Evolutionary conservation across 257 asterid species (phyloP).

Genomic region (Solanum lycopersicoides): DNA sequence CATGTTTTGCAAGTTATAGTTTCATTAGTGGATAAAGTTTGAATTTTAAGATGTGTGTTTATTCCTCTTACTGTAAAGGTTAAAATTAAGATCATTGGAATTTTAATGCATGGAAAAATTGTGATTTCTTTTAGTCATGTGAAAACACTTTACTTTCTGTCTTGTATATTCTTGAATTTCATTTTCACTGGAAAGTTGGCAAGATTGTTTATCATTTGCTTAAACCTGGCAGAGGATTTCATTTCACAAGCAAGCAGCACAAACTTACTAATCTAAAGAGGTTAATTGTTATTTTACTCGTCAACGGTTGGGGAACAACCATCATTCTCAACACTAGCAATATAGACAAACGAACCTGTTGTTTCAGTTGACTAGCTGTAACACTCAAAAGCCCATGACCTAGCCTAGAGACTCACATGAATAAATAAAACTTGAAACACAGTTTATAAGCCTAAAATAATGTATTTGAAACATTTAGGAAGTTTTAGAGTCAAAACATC

Average conservation of each 20-base stretch:
- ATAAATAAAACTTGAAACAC: no score
- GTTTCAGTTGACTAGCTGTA: slow-evolving; percentile 89
- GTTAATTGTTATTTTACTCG: slow-evolving; percentile 12
- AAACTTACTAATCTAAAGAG: slow-evolving; percentile 24
- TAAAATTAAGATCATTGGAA: background rate
- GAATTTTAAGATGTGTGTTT: no score
- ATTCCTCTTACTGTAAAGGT: no score
- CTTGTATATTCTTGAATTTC: background rate
- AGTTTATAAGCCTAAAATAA: no score
- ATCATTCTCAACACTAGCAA: slow-evolving; percentile 45
- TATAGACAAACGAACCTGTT: slow-evolving; percentile 62
- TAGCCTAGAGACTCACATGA: no score
- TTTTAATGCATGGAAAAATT: background rate
- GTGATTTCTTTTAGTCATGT: background rate
- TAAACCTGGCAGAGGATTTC: slow-evolving; percentile 31
- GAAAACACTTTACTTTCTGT: background rate
- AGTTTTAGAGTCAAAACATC: no score
- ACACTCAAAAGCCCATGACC: no score
- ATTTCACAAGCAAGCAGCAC: slow-evolving; percentile 11
- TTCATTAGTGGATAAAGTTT: background rate
- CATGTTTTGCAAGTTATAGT: background rate
- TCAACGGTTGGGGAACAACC: slow-evolving; percentile 45
- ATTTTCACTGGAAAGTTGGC: background rate
- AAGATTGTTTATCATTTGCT: background rate
- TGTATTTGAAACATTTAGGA: no score